A percentile compares a stretch with the other conserved stretches of the same genome.
Conservation (phyloP, 495 filamentous ascomycete genomes). For the Penicillium cinerascens region DNA sequence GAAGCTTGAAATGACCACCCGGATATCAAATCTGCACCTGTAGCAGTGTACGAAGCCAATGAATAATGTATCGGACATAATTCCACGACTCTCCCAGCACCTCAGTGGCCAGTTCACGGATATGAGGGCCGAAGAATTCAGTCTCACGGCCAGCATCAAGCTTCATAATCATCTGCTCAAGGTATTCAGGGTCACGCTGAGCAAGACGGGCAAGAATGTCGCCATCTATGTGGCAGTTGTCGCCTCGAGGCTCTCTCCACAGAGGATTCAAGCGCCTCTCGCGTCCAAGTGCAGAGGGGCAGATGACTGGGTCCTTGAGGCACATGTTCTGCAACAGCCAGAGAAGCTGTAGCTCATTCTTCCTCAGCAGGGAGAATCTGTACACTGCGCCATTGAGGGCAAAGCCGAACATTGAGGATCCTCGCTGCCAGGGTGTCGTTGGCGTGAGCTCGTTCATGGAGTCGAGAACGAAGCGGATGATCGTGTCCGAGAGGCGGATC, state of each 20-base stretch:
- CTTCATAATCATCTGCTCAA: conserved; percentile 36
- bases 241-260: conserved; percentile 30
- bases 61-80: background rate
- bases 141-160: conserved; percentile 1
- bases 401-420: conserved; percentile 48
- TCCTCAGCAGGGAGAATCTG: conserved; percentile 54
- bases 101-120: background rate
- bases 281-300: conserved; percentile 32
- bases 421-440: conserved; percentile 3
- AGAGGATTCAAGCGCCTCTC: conserved; percentile 23
- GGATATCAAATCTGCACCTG: conserved; percentile 7
- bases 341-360: conserved; percentile 57
- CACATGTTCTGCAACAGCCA: conserved; percentile 61
- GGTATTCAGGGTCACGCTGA: conserved; percentile 38
- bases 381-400: conserved; percentile 63
- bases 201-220: conserved; percentile 58
- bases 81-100: conserved; percentile 7
- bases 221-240: conserved; percentile 62
- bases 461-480: conserved; percentile 1
- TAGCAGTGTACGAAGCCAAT: conserved; percentile 14
- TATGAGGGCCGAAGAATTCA: background rate
- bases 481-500: background rate
- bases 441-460: background rate
- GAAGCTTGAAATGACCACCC: background rate
- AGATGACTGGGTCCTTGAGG: conserved; percentile 33